Percentiles rank a stretch among this genome's conserved stretches.
These are phyloP conservation scores for Panicum virgatum DNA, from an alignment of 202 grass and related monocot species.

Conservation along the genomic window DNA sequence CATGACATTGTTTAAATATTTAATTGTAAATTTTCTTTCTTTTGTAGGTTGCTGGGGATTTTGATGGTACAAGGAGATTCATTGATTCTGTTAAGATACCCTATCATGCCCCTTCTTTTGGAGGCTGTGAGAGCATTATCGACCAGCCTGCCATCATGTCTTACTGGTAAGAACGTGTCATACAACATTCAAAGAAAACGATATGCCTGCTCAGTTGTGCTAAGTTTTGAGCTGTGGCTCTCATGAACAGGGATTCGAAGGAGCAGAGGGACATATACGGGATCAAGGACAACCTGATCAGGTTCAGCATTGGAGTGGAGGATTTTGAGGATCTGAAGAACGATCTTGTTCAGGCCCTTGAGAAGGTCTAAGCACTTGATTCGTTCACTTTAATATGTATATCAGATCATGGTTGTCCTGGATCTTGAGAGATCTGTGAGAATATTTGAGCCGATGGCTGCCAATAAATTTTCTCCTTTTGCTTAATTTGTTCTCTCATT, in stretches of 20 bases:
- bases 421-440: background rate
- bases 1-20: background rate
- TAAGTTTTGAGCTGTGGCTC: constrained; percentile 5
- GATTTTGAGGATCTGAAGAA: constrained; percentile 92
- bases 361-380: constrained; percentile 61
- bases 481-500: background rate
- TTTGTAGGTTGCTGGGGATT: constrained; percentile 78
- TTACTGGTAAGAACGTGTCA: constrained; percentile 66
- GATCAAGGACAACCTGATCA: constrained; percentile 97
- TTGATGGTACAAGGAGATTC: constrained; percentile 78
- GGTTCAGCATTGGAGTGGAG: constrained; percentile 97
- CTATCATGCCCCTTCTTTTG: constrained; percentile 92
- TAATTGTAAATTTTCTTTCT: background rate
- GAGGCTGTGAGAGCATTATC: constrained; percentile 96
- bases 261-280: constrained; percentile 85
- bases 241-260: constrained; percentile 74
- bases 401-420: constrained; percentile 24
- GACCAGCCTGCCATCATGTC: constrained; percentile 99
- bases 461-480: constrained; percentile 30
- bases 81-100: constrained; percentile 98
- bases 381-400: background rate
- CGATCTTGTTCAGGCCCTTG: constrained; percentile 82
- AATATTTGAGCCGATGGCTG: constrained; percentile 18
- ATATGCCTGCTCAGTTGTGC: background rate
- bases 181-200: background rate